Evolutionary conservation across 1,139 yeast genomes (phyloP), one percentile per base, ranked within the genome.

Genomic region (Saccharomycopsis hybrid): DNA sequence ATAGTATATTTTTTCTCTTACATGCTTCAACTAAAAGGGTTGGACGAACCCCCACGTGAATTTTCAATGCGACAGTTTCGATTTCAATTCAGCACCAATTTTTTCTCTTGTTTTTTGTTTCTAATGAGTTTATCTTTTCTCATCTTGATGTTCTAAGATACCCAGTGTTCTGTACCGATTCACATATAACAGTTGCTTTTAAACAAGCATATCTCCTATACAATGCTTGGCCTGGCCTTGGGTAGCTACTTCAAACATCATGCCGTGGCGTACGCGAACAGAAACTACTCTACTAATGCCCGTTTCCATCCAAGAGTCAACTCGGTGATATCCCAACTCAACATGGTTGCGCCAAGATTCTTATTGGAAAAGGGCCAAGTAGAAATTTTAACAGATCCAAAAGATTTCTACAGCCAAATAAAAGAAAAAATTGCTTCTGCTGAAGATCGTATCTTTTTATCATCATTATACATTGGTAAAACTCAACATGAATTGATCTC

Each of bases 401-500:
- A 62, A 0, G 79, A 74, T 31, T 94, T 94, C 62, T 90, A 92
- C 64, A 59, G 69, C 3, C 68, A 77, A 2, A 69, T 92, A 51
- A 80, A 80, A 59, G 48, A 55, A 3, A 83, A 81, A 59, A 84
- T 84, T 13, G 54, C 59, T 55, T 64, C 60, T 1, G 80, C 89
- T 1, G 75, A 82, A 52, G 56, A 66, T 4, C 72, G 95, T 43
- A 73, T 92, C 13, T 92, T 88, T 61, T 71, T 92, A 46, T 85
- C 96, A 4, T 84, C 96, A 2, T 71, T 92, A 46, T 94, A 94
- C 62, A 74, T 92, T 48, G 99, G 99, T 2, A 85, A 82, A 58
- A 65, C 80, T 2, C 96, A 92, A 63, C 69, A 76, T 46, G 97
- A 90, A 55, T 73, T 92, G 33, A 69, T 85, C 24, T 71, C 72